Evolutionary conservation across 1,284 basidiomycete species (phyloP).

Genomic region (Trichosporon sp.): DNA sequence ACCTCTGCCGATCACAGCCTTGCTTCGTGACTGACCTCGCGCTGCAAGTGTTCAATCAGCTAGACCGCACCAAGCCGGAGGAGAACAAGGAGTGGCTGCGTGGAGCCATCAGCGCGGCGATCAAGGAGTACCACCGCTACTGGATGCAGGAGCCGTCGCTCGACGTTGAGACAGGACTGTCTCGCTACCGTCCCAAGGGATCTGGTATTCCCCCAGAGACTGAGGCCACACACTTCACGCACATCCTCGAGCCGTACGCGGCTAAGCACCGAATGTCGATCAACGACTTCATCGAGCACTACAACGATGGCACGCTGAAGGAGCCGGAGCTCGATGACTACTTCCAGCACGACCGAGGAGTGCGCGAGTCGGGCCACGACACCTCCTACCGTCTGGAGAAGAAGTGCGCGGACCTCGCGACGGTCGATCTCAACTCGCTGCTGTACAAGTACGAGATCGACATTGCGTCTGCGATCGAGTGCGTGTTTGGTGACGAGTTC

Average conservation of each 20-base stretch:
- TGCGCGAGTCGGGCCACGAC: slow-evolving; percentile 94
- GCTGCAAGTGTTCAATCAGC: slow-evolving; percentile 93
- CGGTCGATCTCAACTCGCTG: slow-evolving; percentile 88
- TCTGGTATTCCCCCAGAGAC: slow-evolving; percentile 96
- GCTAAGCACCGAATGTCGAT: slow-evolving; percentile 91
- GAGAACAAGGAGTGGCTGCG: slow-evolving; percentile 90
- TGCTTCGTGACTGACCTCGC: slow-evolving; percentile 99
- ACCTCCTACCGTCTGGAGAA: slow-evolving; percentile 97
- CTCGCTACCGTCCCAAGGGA: slow-evolving; percentile 91
- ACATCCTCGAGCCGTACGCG: slow-evolving; percentile 93
- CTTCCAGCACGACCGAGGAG: slow-evolving; percentile 93
- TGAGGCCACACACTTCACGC: slow-evolving; percentile 96
- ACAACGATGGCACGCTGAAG: slow-evolving; percentile 79
- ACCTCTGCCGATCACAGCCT: slow-evolving; percentile 92
- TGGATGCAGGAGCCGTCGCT: slow-evolving; percentile 94
- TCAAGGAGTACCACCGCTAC: slow-evolving; percentile 97
- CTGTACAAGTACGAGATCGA: slow-evolving; percentile 90
- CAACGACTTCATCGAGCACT: slow-evolving; percentile 94
- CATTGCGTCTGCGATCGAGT: slow-evolving; percentile 88
- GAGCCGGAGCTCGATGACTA: slow-evolving; percentile 94
- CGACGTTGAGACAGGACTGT: slow-evolving; percentile 89
- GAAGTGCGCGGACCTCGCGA: slow-evolving; percentile 86
- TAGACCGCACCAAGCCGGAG: slow-evolving; percentile 78
- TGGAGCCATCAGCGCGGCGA: slow-evolving; percentile 90
- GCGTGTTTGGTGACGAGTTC: slow-evolving; percentile 89